Evolutionary conservation across 2,329 filamentous ascomycete species (phyloP).

Genomic region (Chrysoporthe austroafricana): DNA sequence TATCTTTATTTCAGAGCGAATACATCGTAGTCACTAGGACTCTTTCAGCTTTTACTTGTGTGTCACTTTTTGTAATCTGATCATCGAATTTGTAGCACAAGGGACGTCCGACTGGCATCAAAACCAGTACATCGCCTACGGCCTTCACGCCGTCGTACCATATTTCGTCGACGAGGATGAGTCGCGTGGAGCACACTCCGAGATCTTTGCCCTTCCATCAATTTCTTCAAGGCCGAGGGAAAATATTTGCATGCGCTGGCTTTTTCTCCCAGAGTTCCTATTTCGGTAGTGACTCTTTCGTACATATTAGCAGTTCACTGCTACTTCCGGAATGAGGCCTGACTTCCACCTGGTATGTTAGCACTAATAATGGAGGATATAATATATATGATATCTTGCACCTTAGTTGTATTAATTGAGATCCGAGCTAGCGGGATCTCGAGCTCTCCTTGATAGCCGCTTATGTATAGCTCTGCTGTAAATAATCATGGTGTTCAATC

Average conservation of each 20-base stretch:
- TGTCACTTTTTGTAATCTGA: background rate
- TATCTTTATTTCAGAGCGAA: background rate
- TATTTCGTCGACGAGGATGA: background rate
- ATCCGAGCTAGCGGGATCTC: background rate
- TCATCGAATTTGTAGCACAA: background rate
- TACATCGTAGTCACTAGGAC: background rate
- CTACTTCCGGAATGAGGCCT: background rate
- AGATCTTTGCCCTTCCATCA: background rate
- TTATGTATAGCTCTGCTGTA: background rate
- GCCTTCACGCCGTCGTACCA: background rate
- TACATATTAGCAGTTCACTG: background rate
- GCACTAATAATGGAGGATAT: background rate
- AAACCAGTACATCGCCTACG: background rate
- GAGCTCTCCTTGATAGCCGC: background rate
- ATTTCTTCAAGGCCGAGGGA: background rate
- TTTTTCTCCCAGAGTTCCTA: background rate
- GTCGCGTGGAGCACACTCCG: too few species aligned
- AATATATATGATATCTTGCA: background rate
- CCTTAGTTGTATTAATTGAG: background rate
- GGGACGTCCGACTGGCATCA: background rate
- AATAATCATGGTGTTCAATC: background rate
- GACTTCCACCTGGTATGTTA: background rate
- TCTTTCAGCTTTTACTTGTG: background rate
- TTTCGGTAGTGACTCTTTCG: background rate
- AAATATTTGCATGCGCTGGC: background rate